Conservation (phyloP, 148 eudicot genomes). For the Salicornia ramosissima region DNA sequence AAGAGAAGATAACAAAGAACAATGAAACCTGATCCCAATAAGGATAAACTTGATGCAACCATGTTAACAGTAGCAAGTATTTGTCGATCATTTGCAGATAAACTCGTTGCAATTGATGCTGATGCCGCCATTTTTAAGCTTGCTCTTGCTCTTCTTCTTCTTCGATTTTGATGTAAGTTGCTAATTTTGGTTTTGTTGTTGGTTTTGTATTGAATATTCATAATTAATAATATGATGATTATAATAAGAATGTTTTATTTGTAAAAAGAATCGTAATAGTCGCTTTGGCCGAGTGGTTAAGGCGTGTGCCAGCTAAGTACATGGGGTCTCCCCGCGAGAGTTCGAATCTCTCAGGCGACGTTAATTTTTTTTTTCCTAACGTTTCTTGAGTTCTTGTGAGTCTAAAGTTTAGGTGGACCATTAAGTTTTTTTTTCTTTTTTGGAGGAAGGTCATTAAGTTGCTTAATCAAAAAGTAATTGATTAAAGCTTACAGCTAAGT, state of each 20-base stretch:
- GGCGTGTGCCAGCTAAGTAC: slow-evolving; percentile 99
- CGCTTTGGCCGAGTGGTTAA: slow-evolving; percentile 99
- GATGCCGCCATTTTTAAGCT: background rate
- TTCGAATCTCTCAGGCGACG: slow-evolving; percentile 99
- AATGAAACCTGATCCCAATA: slow-evolving; percentile 75
- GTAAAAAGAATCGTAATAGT: no score
- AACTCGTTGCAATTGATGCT: slow-evolving; percentile 29
- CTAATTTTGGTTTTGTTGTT: no score
- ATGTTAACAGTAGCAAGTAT: slow-evolving; percentile 59
- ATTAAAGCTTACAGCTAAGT: no score
- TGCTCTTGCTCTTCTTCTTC: background rate
- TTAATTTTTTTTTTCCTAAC: no score
- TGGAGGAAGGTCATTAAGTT: no score
- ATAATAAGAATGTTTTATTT: no score
- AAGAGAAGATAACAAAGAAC: slow-evolving; percentile 83
- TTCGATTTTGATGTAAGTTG: background rate
- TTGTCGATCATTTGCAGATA: slow-evolving; percentile 50
- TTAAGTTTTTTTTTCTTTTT: no score
- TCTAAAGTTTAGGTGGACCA: no score
- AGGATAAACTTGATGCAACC: slow-evolving; percentile 73
- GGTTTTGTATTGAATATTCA: no score
- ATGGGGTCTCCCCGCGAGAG: slow-evolving; percentile 99
- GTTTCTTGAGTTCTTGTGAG: no score
- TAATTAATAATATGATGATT: no score
- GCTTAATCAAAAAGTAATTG: no score